Evolutionary conservation across 2,329 filamentous ascomycete genomes (phyloP), one percentile per base, ranked within the genome.

Genomic region (Cordyceps tenuipes): DNA sequence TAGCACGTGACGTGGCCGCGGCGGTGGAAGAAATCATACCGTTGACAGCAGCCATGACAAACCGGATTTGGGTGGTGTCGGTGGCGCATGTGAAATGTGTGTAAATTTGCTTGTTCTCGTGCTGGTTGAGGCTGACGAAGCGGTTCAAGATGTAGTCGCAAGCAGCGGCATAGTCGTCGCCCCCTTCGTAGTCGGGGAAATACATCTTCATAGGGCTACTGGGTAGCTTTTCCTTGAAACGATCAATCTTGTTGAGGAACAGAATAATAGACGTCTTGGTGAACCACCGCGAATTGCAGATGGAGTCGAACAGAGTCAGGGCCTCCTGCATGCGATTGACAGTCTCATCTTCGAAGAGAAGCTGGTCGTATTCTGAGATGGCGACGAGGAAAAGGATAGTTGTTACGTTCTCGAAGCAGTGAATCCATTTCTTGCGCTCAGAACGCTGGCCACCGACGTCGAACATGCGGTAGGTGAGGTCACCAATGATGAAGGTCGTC

Each of bases 71-170:
- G 70, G 94, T 97, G 36, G 94, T 99, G 73, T 99, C 94, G 53
- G 94, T 99, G 63, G 94, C 94, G 74, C 94, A 97, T 55, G 94
- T 99, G 78, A 99, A 99, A 77, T 97, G 94, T 62, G 94, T 99
- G 82, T 99, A 99, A 75, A 99, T 97, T 76, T 99, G 94, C 82
- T 99, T 99, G 59, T 91, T 96, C 80, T 97, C 94, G 74, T 97
- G 93, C 77, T 97, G 94, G 80, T 99, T 99, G 73, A 99, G 81
- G 73, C 90, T 94, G 69, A 97, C 94, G 76, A 99, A 99, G 72
- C 94, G 86, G 83, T 97, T 97, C 64, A 99, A 84, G 70, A 99
- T 97, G 79, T 99, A 99, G 76, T 99, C 93, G 79, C 94, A 99
- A 43, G 94, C 94, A 56, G 91, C 89, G 46, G 89, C 87, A 71